Base-by-base conservation (phyloP, 1,284 basidiomycete species). In the Irpex sp. region DNA sequence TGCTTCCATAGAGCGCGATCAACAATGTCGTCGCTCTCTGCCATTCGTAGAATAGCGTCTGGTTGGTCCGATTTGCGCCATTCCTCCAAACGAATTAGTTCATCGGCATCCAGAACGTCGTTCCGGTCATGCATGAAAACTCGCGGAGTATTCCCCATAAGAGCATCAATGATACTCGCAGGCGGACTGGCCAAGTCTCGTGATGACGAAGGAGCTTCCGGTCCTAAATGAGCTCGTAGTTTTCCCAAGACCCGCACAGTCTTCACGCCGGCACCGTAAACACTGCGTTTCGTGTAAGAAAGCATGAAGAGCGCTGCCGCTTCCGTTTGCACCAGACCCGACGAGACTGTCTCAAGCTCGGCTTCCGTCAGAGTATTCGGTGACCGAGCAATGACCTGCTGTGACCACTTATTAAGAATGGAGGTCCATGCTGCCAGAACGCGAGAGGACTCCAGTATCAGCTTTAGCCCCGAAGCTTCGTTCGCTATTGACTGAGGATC, bases 251-350 rank as follows among this genome's bases (percentile, higher is more conserved):
- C 75, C 54, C 87, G 83, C 11, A 89, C 69, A 7, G 88, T 76
- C 71, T 85, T 86, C 31, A 90, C 79, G 1, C 89, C 92, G 17
- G 81, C 77, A 0, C 74, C 75, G 58, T 84, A 83, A 6, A 90
- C 79, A 2, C 74, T 66, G 51, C 77, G 73, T 17, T 76, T 76
- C 57, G 84, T 83, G 58, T 90, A 87, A 5, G 90, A 84, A n/a
- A 95, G 80, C 26, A 98, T 77, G 74, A 97, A 94, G 50, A 97
- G 73, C 0, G 85, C 86, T 2, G 88, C 89, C 0, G 87, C 86
- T 69, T 92, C 90, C 46, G 95, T 83, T 66, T 88, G 86, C 56
- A 79, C 80, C 50, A 81, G 77, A 60, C 81, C 80, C 1, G 78
- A 73, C 8, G 78, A 64, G 57, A 85, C 72, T 46, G 62, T 60